Conservation (phyloP, 495 filamentous ascomycete genomes). For the Lasiosphaeriaceae sp. region DNA sequence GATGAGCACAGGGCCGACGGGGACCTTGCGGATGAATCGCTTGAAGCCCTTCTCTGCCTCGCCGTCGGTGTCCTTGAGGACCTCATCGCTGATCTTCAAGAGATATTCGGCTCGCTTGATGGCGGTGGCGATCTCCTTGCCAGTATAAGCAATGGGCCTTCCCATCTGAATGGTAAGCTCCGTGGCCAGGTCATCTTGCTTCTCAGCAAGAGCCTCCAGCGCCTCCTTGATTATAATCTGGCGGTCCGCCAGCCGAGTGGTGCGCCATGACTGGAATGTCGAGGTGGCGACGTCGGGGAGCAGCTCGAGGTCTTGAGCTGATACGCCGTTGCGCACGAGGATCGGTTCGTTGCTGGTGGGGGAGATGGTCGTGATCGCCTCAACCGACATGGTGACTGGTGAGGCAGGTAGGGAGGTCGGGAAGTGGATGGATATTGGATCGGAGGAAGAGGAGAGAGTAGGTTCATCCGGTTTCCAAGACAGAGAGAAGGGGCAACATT, state of each 20-base stretch:
- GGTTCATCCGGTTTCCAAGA: no score
- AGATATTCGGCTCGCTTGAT: constrained; percentile 77
- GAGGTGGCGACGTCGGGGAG: constrained; percentile 63
- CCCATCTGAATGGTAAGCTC: constrained; percentile 95
- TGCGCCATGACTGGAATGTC: constrained; percentile 68
- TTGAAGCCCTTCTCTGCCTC: constrained; percentile 83
- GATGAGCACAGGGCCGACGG: constrained; percentile 77
- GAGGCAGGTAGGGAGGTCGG: no score
- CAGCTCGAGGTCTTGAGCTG: constrained; percentile 58
- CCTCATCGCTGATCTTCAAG: constrained; percentile 70
- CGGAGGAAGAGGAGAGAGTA: no score
- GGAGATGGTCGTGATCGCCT: constrained; percentile 84
- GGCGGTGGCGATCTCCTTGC: constrained; percentile 76
- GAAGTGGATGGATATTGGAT: no score
- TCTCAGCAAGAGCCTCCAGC: constrained; percentile 59
- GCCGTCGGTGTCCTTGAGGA: constrained; percentile 68
- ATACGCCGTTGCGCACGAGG: constrained; percentile 67
- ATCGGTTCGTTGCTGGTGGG: constrained; percentile 78
- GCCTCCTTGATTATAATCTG: constrained; percentile 76
- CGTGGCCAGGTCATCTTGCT: constrained; percentile 72
- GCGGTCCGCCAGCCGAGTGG: constrained; percentile 60
- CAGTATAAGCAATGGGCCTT: constrained; percentile 78
- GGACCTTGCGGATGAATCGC: constrained; percentile 80
- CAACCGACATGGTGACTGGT: constrained; percentile 60
- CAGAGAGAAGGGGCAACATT: neutral